Base-by-base conservation (phyloP, 2,329 filamentous ascomycete species). In the Epichloe brachyelytri region DNA sequence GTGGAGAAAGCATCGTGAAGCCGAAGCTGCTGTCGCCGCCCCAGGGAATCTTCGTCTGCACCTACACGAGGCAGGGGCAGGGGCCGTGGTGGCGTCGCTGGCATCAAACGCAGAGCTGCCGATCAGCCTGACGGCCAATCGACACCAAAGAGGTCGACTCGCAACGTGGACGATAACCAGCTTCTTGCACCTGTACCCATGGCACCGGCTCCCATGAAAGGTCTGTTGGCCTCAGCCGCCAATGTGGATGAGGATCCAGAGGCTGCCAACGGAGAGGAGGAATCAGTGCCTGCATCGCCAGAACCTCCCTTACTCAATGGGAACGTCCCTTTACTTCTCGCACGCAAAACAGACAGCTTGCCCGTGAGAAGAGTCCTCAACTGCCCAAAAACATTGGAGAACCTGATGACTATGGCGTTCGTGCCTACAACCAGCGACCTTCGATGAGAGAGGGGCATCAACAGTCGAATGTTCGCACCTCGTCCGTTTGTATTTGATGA, bases 341-440 rank as follows among this genome's bases (percentile, higher is more conserved):
- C 19, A 52, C 59, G 48, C 58, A 62, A n/a, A 60, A 56, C 50
- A 63, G 62, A 49, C 51, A 65, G 36, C 57, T 59, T 15, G 61
- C 65, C 34, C 65, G 68, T 7, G 65, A 66, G 46, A 68, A 65
- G 58, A 70, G 67, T 46, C 68, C 67, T 3, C 60, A 62, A 2
- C 53, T 69, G 38, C 68, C 69, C 43, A 70, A 67, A 56, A 66
- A 64, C 46, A 65, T 67, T 38, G 59, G 68, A 2, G 72, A 74
- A 12, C 68, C 75, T 1, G 78, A 82, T 60, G 71, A 73, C 36
- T 70, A 70, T 53, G 77, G 77, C 33, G 72, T 77, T 45, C 71
- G 76, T 33, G 66, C 71, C 37, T 69, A 68, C 54, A 66, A 61
- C 50, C 64, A 66, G 51, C 56, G 60, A 11, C 70, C 77, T 47